Percentiles rank a stretch among this genome's conserved stretches.
Evolutionary conservation across 305 asterid genomes (phyloP).

Genomic region (Stenogyne calaminthoides): DNA sequence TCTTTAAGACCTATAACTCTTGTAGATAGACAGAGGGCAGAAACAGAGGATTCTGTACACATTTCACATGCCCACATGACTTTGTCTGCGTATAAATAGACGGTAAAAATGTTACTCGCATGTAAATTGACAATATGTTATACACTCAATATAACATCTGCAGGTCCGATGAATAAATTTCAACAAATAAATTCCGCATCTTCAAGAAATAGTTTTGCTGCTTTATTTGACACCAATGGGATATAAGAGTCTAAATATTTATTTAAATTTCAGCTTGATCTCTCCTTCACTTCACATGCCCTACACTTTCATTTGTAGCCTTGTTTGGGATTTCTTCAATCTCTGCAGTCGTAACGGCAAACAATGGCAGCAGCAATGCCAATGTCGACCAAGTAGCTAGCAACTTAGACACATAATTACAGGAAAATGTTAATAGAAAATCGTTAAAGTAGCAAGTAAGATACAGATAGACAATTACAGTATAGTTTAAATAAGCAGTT

Average conservation of each 20-base stretch:
- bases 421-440: background rate
- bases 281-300: background rate
- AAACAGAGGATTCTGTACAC: too few relatives aligned
- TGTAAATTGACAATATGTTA: too few relatives aligned
- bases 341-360: background rate
- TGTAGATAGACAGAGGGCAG: too few relatives aligned
- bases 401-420: background rate
- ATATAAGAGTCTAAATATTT: background rate
- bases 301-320: background rate
- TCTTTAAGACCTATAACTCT: too few relatives aligned
- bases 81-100: too few relatives aligned
- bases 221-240: background rate
- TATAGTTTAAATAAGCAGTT: background rate
- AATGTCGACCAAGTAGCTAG: background rate
- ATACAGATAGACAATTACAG: too few relatives aligned
- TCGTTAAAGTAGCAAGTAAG: background rate
- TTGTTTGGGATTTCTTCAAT: background rate
- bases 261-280: background rate
- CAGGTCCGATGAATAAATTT: too few relatives aligned
- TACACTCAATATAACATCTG: too few relatives aligned
- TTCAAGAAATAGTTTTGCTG: too few relatives aligned
- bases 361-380: background rate
- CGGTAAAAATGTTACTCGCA: too few relatives aligned
- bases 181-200: too few relatives aligned
- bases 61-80: too few relatives aligned